Conservation (phyloP, 192 early-diverging fungal species). For the Helicostylum pulchrum region DNA sequence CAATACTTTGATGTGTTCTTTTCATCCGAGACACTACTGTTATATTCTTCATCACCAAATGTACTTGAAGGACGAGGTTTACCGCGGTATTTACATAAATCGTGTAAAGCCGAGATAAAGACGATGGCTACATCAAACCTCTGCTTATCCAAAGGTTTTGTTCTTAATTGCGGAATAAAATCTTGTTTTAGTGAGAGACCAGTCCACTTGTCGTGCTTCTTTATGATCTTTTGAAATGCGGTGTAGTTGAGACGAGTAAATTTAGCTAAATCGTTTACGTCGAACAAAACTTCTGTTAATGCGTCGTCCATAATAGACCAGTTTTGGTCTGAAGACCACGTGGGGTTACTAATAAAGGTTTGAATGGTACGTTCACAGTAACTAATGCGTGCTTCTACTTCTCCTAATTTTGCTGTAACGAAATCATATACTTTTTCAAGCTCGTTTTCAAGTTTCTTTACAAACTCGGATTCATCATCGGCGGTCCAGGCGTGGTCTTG, state of each 20-base stretch:
- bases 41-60: constrained; percentile 25
- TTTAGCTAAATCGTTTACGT: constrained; percentile 78
- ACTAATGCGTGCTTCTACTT: constrained; percentile 71
- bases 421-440: constrained; percentile 82
- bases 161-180: constrained; percentile 76
- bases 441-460: constrained; percentile 78
- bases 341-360: constrained; percentile 44
- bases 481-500: constrained; percentile 53
- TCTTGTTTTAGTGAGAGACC: constrained; percentile 66
- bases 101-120: constrained; percentile 77
- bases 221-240: constrained; percentile 91
- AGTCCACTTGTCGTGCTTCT: constrained; percentile 97
- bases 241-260: constrained; percentile 82
- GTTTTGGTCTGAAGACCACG: constrained; percentile 46
- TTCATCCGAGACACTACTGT: constrained; percentile 53
- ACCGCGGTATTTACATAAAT: constrained; percentile 56
- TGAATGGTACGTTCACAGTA: constrained; percentile 62
- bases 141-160: constrained; percentile 75
- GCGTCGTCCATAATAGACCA: constrained; percentile 55
- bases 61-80: constrained; percentile 26
- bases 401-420: constrained; percentile 70
- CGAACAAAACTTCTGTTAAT: constrained; percentile 69
- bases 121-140: constrained; percentile 89
- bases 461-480: constrained; percentile 78
- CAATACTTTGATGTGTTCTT: constrained; percentile 65